Evolutionary conservation across 108 stramenopile species (phyloP), one percentile per base, ranked within the genome.

Genomic region (Discostella stelligeroides): DNA sequence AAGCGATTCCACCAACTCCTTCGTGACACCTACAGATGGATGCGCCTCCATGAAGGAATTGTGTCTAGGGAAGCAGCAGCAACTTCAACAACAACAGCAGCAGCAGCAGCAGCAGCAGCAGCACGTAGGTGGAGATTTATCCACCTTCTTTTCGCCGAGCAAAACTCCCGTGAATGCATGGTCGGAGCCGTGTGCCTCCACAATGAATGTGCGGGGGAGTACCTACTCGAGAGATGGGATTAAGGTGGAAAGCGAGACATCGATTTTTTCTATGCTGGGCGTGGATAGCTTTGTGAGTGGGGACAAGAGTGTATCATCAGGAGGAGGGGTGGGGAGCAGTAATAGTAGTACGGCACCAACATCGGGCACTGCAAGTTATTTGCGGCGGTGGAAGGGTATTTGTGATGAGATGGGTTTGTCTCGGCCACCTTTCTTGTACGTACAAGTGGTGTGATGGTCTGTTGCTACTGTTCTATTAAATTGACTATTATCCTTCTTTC

Each of bases 211-310:
- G 21, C 80, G 81, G 4, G 76, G 76, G 8, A 42, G 12, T 29
- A 41, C 18, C 18, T 82, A 82, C 37, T 25, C 66, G 5, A 49
- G 55, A 48, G 59, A 76, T 56, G 71, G 72, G 3, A 30, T 75
- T 8, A 83, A 83, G 38, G 55, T 74, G 5, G 28, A 62, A 4
- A 73, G 71, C 17, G 68, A 63, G 9, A 51, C 53, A 60, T 43
- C 67, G 21, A 69, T 83, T 42, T 83, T 83, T 68, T 47, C 73
- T 8, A 54, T 79, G 14, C 30, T 83, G 50, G 82, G 82, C 17
- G 82, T 83, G 43, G 82, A 83, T 48, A 83, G 58, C 63, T 73
- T 83, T 63, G 68, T 73, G 21, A 56, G 46, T 38, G 49, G 37
- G 54, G 65, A 42, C 20, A 60, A 51, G 2, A 34, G 39, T 2